These are phyloP conservation scores for Mycena maculata DNA, from an alignment of 768 basidiomycete genomes.

Conservation along the genomic window DNA sequence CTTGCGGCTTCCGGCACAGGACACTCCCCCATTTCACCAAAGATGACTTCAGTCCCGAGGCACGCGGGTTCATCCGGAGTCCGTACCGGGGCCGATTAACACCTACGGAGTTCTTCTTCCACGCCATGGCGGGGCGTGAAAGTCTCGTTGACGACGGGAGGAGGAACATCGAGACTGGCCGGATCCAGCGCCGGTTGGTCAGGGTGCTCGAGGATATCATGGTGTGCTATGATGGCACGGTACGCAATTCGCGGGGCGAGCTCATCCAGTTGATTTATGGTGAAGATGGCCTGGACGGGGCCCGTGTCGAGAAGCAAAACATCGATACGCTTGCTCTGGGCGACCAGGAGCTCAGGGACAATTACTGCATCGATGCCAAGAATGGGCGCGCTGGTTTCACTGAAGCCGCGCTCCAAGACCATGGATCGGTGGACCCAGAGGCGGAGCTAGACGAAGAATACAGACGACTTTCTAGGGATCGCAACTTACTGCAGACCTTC, in stretches of 20 bases:
- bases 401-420: conserved; percentile 81
- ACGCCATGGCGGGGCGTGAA: conserved; percentile 99
- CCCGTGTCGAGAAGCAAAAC: conserved; percentile 95
- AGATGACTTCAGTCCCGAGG: conserved; percentile 98
- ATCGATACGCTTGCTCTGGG: conserved; percentile 90
- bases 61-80: conserved; percentile 98
- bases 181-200: conserved; percentile 97
- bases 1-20: conserved; percentile 97
- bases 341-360: conserved; percentile 86
- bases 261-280: conserved; percentile 97
- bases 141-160: conserved; percentile 99
- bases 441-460: conserved; percentile 76
- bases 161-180: conserved; percentile 99
- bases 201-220: conserved; percentile 98
- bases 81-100: conserved; percentile 96
- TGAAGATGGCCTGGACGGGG: conserved; percentile 99
- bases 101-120: conserved; percentile 99
- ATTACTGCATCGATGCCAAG: conserved; percentile 95
- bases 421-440: conserved; percentile 76
- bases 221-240: conserved; percentile 98
- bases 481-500: conserved; percentile 81
- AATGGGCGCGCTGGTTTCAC: conserved; percentile 51
- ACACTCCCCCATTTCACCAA: conserved; percentile 97
- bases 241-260: conserved; percentile 96
- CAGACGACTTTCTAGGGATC: conserved; percentile 73